Base-by-base conservation (phyloP, 202 grass and related monocot species). In the Eragrostis tef region DNA sequence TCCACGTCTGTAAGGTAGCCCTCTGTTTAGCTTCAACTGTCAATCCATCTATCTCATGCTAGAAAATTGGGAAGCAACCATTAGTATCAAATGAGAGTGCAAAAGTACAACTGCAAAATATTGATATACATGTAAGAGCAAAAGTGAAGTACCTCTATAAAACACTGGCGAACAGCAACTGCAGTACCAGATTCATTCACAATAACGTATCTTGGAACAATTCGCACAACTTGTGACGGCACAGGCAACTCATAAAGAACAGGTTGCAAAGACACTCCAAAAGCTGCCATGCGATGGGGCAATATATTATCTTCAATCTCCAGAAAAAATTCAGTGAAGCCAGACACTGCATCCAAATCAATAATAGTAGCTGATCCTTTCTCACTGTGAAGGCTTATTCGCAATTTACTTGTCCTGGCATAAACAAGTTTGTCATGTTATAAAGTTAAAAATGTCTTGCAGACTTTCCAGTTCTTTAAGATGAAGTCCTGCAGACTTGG, bases 201-300 rank as follows among this genome's bases (percentile, higher is more conserved):
- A 71, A 96, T 58, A 83, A 93, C 79, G 79, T 96, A 96, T 87
- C 90, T 93, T 70, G 93, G 90, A 65, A 85, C 88, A 71, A 96
- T 89, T 82, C 75, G 44, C 81, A 96, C 73, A 61, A 93, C 72
- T 79, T 93, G 88, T 52, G 90, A 91, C 59, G 83, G 84, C 72
- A 96, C 73, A 81, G 70, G 74, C 44, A 79, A 66, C 57, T 70
- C 71, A 70, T 75, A 58, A 50, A 49, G 62, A 79, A 76, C 69
- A 43, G 87, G 89, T 79, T 89, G 81, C 58, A 96, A 85, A 72
- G 81, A 90, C 64, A 96, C 66, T 73, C 85, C 93, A 68, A 96
- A 87, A 75, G 86, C 85, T 48, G 80, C 86, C 65, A 93, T 72
- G 60, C 81, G 56, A 88, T 53, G 85, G 46, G 73, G 76, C 20